Conservation (phyloP, 768 basidiomycete genomes). For the Lactarius tabidus region DNA sequence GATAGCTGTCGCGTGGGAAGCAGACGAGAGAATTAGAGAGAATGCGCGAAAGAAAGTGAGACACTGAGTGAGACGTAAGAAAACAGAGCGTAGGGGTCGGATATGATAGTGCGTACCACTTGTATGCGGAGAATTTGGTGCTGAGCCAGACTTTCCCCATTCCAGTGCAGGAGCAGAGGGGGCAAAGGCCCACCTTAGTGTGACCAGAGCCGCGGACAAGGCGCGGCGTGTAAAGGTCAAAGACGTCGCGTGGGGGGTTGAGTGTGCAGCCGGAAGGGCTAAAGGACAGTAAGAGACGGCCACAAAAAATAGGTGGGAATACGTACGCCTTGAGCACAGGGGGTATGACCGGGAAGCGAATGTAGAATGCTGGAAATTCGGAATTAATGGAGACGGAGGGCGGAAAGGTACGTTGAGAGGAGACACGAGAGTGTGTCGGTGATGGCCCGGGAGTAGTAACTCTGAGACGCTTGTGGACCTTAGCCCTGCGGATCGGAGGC, state of each 20-base stretch:
- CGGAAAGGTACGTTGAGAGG: constrained; percentile 51
- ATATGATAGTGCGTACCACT: constrained; percentile 50
- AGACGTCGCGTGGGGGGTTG: constrained; percentile 54
- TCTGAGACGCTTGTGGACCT: background rate
- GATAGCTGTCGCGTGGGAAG: constrained; percentile 48
- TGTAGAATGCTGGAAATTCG: constrained; percentile 60
- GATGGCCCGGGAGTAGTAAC: background rate
- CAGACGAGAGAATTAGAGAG: background rate
- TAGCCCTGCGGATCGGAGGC: background rate
- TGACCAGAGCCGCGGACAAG: constrained; percentile 66
- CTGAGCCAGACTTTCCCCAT: constrained; percentile 65
- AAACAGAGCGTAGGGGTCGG: background rate
- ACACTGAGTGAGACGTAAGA: constrained; percentile 14
- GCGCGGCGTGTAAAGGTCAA: constrained; percentile 76
- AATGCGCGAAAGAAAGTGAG: background rate
- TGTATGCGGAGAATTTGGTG: constrained; percentile 79
- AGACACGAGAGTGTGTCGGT: constrained; percentile 15
- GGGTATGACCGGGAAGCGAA: constrained; percentile 61
- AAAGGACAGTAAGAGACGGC: background rate
- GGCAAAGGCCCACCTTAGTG: constrained; percentile 72
- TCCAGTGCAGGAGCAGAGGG: constrained; percentile 71
- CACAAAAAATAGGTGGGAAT: background rate
- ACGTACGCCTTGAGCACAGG: constrained; percentile 12
- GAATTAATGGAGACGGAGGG: constrained; percentile 42
- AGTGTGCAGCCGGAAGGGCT: constrained; percentile 41